These are phyloP conservation scores for Fusarium setosum DNA, from an alignment of 2,329 filamentous ascomycete species.

Conservation along the genomic window DNA sequence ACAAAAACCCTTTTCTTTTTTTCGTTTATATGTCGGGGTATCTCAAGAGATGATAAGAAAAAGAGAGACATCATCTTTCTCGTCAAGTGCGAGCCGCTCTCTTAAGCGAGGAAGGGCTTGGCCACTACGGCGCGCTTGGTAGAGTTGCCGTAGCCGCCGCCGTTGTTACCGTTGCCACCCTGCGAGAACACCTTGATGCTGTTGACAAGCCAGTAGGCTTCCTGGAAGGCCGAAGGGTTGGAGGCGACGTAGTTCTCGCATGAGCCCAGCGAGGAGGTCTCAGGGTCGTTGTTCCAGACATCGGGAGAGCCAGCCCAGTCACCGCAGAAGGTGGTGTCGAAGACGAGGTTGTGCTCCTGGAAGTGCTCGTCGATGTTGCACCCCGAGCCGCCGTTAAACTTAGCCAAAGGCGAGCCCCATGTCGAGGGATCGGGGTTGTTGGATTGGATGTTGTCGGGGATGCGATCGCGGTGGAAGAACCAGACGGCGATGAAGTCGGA, in stretches of 20 bases:
- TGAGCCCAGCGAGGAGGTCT: conserved; percentile 71
- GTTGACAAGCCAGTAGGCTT: conserved; percentile 84
- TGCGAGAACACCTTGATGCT: conserved; percentile 71
- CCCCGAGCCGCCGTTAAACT: conserved; percentile 71
- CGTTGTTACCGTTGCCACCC: conserved; percentile 2
- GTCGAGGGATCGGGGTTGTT: conserved; percentile 70
- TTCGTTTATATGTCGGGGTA: conserved; percentile 16
- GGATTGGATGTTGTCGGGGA: conserved; percentile 72
- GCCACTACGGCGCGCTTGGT: conserved; percentile 24
- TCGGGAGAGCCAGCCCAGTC: conserved; percentile 77
- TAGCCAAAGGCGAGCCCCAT: conserved; percentile 78
- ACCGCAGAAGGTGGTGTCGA: conserved; percentile 89
- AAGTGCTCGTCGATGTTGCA: conserved; percentile 82
- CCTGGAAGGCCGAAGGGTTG: conserved; percentile 76
- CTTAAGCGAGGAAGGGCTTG: conserved; percentile 35
- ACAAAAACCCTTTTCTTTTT: not conserved
- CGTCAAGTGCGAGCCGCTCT: not conserved
- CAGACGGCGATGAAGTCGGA: conserved; percentile 77
- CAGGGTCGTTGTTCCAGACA: conserved; percentile 68
- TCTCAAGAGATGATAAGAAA: conserved; percentile 11
- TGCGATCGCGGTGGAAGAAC: conserved; percentile 78
- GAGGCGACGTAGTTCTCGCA: conserved; percentile 79
- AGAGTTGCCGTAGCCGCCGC: conserved; percentile 4
- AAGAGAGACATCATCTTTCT: not conserved
- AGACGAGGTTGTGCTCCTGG: conserved; percentile 77